phyloP scores from a whole-genome alignment of 768 basidiomycete species.

The Pisolithus sp. region DNA sequence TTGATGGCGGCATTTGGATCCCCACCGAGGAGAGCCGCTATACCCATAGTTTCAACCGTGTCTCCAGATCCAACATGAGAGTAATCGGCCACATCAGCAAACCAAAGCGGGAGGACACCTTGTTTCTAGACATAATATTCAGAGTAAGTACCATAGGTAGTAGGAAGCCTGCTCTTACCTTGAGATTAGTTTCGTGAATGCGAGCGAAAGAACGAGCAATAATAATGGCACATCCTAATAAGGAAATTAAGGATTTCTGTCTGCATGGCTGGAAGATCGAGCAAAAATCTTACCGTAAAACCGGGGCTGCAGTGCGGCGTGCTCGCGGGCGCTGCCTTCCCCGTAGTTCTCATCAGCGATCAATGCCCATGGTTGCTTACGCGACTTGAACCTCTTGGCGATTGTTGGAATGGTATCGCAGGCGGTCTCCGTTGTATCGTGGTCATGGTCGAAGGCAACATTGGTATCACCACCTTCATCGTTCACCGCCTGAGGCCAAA shows the following conservation, averaged over 20 bases:
- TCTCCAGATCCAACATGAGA: constrained; percentile 77
- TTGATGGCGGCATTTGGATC: constrained; percentile 36
- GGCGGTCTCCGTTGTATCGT: constrained; percentile 33
- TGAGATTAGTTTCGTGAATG: constrained; percentile 96
- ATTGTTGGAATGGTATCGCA: constrained; percentile 84
- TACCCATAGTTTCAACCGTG: constrained; percentile 74
- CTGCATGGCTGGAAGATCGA: too few relatives aligned
- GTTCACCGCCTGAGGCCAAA: constrained; percentile 65
- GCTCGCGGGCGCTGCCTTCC: constrained; percentile 96
- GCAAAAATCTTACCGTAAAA: constrained; percentile 61
- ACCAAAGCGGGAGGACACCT: constrained; percentile 95
- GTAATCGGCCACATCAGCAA: constrained; percentile 83
- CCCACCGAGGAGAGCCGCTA: constrained; percentile 55
- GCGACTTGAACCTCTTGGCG: constrained; percentile 82
- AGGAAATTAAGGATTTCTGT: background rate
- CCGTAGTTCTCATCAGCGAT: constrained; percentile 97
- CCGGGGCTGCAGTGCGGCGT: constrained; percentile 93
- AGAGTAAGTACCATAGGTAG: background rate
- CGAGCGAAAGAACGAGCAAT: constrained; percentile 92
- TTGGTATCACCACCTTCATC: constrained; percentile 95
- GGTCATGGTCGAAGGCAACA: constrained; percentile 76
- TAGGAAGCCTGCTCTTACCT: constrained; percentile 40
- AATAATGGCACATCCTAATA: constrained; percentile 74
- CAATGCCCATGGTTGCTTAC: constrained; percentile 85
- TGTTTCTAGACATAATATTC: constrained; percentile 65